These are phyloP conservation scores for Macrotyloma uniflorum DNA, from an alignment of 306 rosid genomes.

Conservation along the genomic window DNA sequence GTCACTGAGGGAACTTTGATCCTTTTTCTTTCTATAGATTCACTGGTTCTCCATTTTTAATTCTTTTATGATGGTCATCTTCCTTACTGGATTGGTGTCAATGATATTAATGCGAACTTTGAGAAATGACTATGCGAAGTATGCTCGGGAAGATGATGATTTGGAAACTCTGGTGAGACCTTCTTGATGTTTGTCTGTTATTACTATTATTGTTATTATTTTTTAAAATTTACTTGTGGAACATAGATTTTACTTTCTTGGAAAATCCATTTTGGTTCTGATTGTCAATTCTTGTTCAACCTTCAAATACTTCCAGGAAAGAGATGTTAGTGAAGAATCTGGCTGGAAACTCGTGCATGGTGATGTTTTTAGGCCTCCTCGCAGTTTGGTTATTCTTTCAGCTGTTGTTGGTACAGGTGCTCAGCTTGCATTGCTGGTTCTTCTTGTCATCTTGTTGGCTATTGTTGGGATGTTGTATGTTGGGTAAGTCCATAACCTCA, in stretches of 20 bases:
- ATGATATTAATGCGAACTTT: slow-evolving; percentile 99
- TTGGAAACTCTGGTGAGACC: slow-evolving; percentile 85
- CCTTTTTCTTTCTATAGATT: slow-evolving; percentile 62
- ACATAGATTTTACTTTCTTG: background rate
- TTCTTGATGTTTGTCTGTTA: slow-evolving; percentile 20
- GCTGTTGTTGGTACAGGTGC: slow-evolving; percentile 99
- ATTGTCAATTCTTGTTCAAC: slow-evolving; percentile 31
- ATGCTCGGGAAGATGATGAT: slow-evolving; percentile 98
- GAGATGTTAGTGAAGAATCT: slow-evolving; percentile 99
- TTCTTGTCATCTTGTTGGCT: slow-evolving; percentile 96
- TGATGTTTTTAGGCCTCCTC: slow-evolving; percentile 96
- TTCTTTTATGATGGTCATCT: slow-evolving; percentile 99
- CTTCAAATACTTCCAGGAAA: slow-evolving; percentile 61
- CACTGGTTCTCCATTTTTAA: slow-evolving; percentile 99
- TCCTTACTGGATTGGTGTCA: slow-evolving; percentile 98
- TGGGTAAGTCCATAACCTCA: slow-evolving; percentile 44
- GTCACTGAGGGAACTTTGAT: slow-evolving; percentile 29
- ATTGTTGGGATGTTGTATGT: slow-evolving; percentile 98
- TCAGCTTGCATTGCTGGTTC: slow-evolving; percentile 94
- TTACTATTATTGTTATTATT: background rate
- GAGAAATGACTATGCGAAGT: slow-evolving; percentile 98
- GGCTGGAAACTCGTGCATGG: slow-evolving; percentile 99
- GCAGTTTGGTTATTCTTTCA: slow-evolving; percentile 79
- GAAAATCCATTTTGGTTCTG: slow-evolving; percentile 22
- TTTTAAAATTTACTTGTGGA: background rate